Base-by-base conservation (phyloP, 2,329 filamentous ascomycete species). In the Ceratocystis huliohia region DNA sequence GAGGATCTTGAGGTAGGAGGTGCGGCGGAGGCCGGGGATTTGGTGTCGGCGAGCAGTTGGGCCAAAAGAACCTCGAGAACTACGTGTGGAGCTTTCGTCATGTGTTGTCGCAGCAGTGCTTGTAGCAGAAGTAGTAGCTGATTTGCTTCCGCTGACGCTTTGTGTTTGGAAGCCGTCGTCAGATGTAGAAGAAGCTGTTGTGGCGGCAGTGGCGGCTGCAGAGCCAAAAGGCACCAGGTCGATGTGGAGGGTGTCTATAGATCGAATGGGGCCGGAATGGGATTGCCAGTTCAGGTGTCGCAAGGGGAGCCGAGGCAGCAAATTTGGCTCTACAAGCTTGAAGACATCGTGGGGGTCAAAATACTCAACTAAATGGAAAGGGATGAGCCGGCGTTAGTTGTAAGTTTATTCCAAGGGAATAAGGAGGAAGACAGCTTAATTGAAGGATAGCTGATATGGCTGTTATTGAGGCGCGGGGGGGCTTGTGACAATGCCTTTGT, bases 251-350 rank as follows among this genome's bases (percentile, higher is more conserved):
- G 91, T 92, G 73, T 91, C 88, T 74, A 99, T 99, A 15, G 94
- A 96, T 70, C 94, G 88, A 45, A 97, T 79, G 1, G 94, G 94
- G 0, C 94, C 88, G 33, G 88, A 88, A 69, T 95, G 90, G 15
- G 94, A 96, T 75, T 97, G 95, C 94, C 94, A 99, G 73, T 97
- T 91, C 59, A 99, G 84, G 73, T 97, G 95, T 70, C 87, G 88
- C 46, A 99, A 81, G 44, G 94, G 94, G 0, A 97, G 81, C 65
- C 89, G 88, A 53, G 88, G 81, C 50, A 88, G 81, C 67, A 99
- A 80, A 67, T 92, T 86, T 2, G 89, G 85, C 10, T 88, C 87
- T 56, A 97, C 80, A 64, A 93, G 82, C 68, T 89, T 86, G 77
- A 93, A 97, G 69, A 97, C 83, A 72, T 89, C 87, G 74, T 90